Evolutionary conservation across 2,329 filamentous ascomycete genomes (phyloP).

Genomic region (Cyphellophora attinorum): DNA sequence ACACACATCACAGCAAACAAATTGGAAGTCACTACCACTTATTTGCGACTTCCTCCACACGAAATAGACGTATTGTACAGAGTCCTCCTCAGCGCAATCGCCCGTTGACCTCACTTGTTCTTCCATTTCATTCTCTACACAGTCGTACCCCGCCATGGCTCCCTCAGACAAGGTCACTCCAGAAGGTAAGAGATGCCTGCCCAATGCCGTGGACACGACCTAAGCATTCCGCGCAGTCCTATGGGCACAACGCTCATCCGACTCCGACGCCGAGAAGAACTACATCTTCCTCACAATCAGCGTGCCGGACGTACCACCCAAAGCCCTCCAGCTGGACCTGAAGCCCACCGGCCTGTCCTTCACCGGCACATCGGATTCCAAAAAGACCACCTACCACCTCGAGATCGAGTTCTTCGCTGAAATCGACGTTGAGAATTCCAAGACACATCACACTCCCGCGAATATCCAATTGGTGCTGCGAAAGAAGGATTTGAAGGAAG

Average conservation of each 20-base stretch:
- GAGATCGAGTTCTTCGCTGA: conserved; percentile 82
- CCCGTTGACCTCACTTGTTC: no score
- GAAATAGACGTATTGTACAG: no score
- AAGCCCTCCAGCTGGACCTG: conserved; percentile 72
- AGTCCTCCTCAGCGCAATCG: no score
- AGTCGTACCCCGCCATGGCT: conserved; percentile 21
- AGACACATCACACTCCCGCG: conserved; percentile 78
- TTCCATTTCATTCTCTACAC: conserved; percentile 9
- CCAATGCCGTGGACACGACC: neutral
- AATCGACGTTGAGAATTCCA: conserved; percentile 76
- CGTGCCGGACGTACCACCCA: conserved; percentile 71
- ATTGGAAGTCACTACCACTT: no score
- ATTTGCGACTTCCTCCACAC: no score
- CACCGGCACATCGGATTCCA: conserved; percentile 69
- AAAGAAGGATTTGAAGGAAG: conserved; percentile 93
- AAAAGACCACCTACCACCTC: conserved; percentile 80
- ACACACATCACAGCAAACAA: no score
- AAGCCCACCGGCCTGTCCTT: conserved; percentile 70
- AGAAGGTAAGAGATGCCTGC: conserved; percentile 32
- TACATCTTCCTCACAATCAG: conserved; percentile 88
- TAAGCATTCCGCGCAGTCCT: conserved; percentile 56
- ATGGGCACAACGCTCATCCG: conserved; percentile 94
- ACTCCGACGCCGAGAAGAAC: conserved; percentile 73
- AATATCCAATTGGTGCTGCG: conserved; percentile 83
- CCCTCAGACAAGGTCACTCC: conserved; percentile 26